A percentile compares a stretch with the other conserved stretches of the same genome.
phyloP scores from a whole-genome alignment of 202 grass and related monocot genomes.

The Zizania palustris region DNA sequence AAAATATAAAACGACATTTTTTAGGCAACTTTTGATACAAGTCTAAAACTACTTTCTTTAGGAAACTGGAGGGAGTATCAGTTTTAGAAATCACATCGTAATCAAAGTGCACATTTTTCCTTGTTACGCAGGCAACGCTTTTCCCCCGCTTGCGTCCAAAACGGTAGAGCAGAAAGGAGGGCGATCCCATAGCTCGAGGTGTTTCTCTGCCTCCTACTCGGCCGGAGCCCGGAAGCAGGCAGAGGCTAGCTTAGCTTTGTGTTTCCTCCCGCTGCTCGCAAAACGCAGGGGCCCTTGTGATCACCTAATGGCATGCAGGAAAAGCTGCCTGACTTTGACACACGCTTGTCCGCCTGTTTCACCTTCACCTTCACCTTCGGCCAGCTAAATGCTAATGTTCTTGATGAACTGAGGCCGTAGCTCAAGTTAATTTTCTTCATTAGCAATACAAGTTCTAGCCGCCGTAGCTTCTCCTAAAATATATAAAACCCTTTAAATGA shows the following conservation, averaged over 20 bases:
- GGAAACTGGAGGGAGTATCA: too few relatives aligned
- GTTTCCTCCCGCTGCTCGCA: background rate
- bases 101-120: too few relatives aligned
- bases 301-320: slow-evolving; percentile 10
- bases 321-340: background rate
- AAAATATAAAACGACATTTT: too few relatives aligned
- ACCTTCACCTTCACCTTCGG: background rate
- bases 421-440: background rate
- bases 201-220: slow-evolving; percentile 16
- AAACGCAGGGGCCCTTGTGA: background rate
- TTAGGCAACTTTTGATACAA: too few relatives aligned
- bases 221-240: background rate
- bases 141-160: slow-evolving; percentile 14
- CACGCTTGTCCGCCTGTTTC: background rate
- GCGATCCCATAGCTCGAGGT: slow-evolving; percentile 30
- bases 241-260: background rate
- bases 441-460: background rate
- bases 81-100: too few relatives aligned
- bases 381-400: background rate
- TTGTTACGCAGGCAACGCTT: slow-evolving; percentile 9
- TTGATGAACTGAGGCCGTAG: background rate
- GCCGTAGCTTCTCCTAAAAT: background rate
- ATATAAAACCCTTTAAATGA: too few relatives aligned
- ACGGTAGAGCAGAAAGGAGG: background rate
- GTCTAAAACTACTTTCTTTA: too few relatives aligned